Base-by-base conservation (phyloP, 306 rosid species). In the Neltuma alba region DNA sequence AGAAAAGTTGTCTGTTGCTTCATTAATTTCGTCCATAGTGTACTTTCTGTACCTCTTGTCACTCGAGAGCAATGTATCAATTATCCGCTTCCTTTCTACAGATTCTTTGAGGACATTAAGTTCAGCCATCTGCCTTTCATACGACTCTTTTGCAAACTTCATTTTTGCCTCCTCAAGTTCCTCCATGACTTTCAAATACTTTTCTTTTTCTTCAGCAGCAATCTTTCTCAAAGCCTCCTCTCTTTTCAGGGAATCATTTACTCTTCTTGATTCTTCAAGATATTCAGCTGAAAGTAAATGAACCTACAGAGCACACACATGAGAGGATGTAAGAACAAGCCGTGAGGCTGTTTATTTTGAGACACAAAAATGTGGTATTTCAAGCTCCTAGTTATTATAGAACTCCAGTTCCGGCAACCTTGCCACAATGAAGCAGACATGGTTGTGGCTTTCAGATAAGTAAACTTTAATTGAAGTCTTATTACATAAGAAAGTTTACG, bases 31-130 rank as follows among this genome's bases (percentile, higher is more conserved):
- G 28, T 86, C 89, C 87, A 86, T 85, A 34, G 87, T 83, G 86
- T 92, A 95, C 75, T 87, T 87, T 83, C 97, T 87, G 86, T 92
- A 95, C 87, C 99, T 90, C 83, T 36, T 84, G 84, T 95, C 99
- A 64, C 73, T 81, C 34, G 85, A 74, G 87, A 95, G 89, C 68
- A 95, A 86, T 33, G 86, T 86, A 62, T 95, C 94, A 25, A 95
- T 84, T 50, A 90, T 83, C 83, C 90, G 90, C 83, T 82, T 82
- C 81, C 87, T 95, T 89, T 88, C 97, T 18, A 86, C 44, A 60
- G 91, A 90, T 82, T 91, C 97, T 87, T 69, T 89, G 41, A 81
- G 54, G 84, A 93, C 93, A 84, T 83, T 85, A 79, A 88, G 84
- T 81, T 95, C 96, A 4, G 99, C 97, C 30, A 91, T 55, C 83